phyloP scores from a whole-genome alignment of 495 filamentous ascomycete species.

The Talaromyces thailandensis region DNA sequence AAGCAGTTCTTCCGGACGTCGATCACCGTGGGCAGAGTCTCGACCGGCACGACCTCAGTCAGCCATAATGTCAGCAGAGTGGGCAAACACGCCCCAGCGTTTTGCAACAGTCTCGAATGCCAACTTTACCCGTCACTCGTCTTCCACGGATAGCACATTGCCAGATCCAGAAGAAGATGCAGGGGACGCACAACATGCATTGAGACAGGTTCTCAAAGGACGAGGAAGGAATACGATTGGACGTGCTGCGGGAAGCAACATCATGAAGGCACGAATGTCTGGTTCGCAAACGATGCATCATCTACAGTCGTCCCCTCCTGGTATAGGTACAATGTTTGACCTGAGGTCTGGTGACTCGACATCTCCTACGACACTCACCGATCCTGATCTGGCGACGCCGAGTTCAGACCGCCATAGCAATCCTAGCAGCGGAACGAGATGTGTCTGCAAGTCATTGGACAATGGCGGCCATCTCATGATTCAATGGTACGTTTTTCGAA shows the following conservation, averaged over 20 bases:
- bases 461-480: constrained; percentile 68
- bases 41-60: constrained; percentile 4
- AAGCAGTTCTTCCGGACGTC: constrained; percentile 30
- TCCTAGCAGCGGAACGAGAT: constrained; percentile 54
- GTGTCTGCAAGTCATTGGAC: constrained; percentile 59
- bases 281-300: constrained; percentile 27
- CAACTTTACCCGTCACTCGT: constrained; percentile 26
- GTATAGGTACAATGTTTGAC: constrained; percentile 30
- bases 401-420: constrained; percentile 50
- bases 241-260: constrained; percentile 24
- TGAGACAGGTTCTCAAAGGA: constrained; percentile 64
- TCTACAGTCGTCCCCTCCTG: constrained; percentile 37
- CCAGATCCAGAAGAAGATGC: constrained; percentile 38
- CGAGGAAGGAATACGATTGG: constrained; percentile 40
- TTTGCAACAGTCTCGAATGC: constrained; percentile 25
- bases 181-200: constrained; percentile 50
- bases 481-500: constrained; percentile 57
- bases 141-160: constrained; percentile 46
- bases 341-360: constrained; percentile 26
- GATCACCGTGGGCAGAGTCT: constrained; percentile 30
- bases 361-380: constrained; percentile 62
- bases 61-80: constrained; percentile 18
- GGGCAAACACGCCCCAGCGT: constrained; percentile 29
- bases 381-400: constrained; percentile 58
- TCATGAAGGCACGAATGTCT: constrained; percentile 19